Conservation (phyloP, 495 filamentous ascomycete genomes). For the Penicillium samsonianum region DNA sequence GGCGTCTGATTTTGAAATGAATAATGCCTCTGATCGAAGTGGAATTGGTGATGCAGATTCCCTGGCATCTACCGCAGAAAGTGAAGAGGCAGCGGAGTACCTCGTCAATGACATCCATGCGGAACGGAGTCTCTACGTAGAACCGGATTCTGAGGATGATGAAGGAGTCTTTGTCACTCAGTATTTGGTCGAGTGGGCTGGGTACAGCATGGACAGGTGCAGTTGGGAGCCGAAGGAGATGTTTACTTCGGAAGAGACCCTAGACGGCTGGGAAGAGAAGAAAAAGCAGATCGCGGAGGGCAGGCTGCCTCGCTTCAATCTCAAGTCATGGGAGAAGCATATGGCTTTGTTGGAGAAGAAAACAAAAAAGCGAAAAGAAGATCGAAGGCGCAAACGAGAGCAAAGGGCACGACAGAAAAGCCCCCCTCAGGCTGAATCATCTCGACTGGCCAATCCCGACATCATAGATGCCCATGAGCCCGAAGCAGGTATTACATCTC, state of each 20-base stretch:
- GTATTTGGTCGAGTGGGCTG: conserved; percentile 68
- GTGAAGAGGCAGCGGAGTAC: conserved; percentile 42
- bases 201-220: conserved; percentile 54
- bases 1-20: conserved; percentile 17
- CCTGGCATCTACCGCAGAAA: conserved; percentile 57
- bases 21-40: conserved; percentile 35
- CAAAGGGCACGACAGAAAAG: neutral
- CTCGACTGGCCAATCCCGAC: neutral
- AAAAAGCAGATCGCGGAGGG: conserved; percentile 49
- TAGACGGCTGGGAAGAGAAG: conserved; percentile 55
- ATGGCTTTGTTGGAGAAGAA: conserved; percentile 16
- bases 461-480: neutral
- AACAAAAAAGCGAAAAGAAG: conserved; percentile 25
- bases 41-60: conserved; percentile 54
- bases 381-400: neutral
- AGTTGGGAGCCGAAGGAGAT: conserved; percentile 66
- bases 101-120: conserved; percentile 50
- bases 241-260: conserved; percentile 51
- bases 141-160: conserved; percentile 4
- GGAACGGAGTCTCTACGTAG: conserved; percentile 35
- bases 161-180: conserved; percentile 16
- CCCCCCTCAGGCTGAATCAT: neutral
- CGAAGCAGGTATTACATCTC: neutral
- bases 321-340: conserved; percentile 45
- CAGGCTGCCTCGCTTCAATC: conserved; percentile 46